A percentile compares a stretch with the other conserved stretches of the same genome.
phyloP scores from a whole-genome alignment of 2,329 filamentous ascomycete genomes.

The Coleophoma crateriformis region DNA sequence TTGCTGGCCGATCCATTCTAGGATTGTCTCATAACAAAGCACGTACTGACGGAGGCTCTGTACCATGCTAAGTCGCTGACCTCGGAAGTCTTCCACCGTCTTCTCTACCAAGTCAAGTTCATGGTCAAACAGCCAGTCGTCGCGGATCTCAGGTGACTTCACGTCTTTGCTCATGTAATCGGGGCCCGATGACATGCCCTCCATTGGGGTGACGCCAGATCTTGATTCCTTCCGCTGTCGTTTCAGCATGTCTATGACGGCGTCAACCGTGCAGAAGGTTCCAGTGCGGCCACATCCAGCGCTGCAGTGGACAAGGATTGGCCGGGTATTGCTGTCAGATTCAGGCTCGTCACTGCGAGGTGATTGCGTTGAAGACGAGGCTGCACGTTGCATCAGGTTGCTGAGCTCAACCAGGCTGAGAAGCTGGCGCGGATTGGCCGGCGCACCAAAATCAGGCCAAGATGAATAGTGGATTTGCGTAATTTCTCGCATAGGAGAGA shows the following conservation, averaged over 20 bases:
- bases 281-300: conserved; percentile 94
- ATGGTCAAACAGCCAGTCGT: conserved; percentile 64
- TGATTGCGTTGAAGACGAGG: conserved; percentile 18
- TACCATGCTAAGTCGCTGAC: conserved; percentile 91
- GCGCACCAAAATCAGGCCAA: conserved; percentile 97
- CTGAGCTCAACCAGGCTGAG: conserved; percentile 86
- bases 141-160: conserved; percentile 31
- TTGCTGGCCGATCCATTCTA: conserved; percentile 69
- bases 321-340: conserved; percentile 45
- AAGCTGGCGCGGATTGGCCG: conserved; percentile 81
- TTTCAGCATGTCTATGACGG: conserved; percentile 93
- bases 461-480: conserved; percentile 90
- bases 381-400: conserved; percentile 62
- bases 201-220: conserved; percentile 35
- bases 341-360: conserved; percentile 54
- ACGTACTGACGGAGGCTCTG: conserved; percentile 92
- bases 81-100: conserved; percentile 86
- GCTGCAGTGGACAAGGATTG: conserved; percentile 90
- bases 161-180: conserved; percentile 20
- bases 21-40: conserved; percentile 89
- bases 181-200: conserved; percentile 23
- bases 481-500: conserved; percentile 82
- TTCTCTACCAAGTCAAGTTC: conserved; percentile 74
- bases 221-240: conserved; percentile 54
- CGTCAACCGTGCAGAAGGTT: conserved; percentile 94